These are phyloP conservation scores for Penicillium verhagenii DNA, from an alignment of 495 filamentous ascomycete genomes.

Conservation along the genomic window DNA sequence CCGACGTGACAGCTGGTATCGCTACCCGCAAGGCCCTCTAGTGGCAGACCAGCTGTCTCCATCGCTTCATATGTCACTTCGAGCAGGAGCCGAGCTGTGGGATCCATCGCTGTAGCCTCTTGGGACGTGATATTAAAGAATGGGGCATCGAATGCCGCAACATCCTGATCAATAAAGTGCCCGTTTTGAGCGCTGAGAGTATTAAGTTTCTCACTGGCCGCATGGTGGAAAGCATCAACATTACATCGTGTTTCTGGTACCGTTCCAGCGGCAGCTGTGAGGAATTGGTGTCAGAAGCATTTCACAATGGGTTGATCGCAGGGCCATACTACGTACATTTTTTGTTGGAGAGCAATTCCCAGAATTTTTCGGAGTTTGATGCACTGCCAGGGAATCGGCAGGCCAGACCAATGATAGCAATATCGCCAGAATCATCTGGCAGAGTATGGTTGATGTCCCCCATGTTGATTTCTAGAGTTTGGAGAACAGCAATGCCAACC, in stretches of 20 bases:
- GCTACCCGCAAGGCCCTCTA: background rate
- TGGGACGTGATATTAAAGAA: background rate
- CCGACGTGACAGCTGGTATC: background rate
- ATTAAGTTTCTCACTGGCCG: background rate
- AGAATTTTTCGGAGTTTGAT: background rate
- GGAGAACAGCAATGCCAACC: too few species aligned
- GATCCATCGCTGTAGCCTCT: slow-evolving; percentile 3
- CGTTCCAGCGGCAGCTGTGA: background rate
- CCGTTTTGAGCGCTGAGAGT: background rate
- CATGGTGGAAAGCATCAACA: background rate
- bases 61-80: slow-evolving; percentile 2
- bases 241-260: background rate
- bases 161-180: background rate
- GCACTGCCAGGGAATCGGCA: background rate
- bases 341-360: background rate
- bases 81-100: background rate
- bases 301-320: background rate
- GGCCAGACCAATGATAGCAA: background rate
- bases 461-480: background rate
- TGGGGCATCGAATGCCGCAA: slow-evolving; percentile 2
- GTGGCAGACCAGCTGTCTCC: background rate
- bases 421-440: too few species aligned
- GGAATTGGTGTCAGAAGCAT: background rate
- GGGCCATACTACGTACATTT: background rate
- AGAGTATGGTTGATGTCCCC: too few species aligned